Evolutionary conservation across 2,329 filamentous ascomycete genomes (phyloP).

Genomic region (Cordyceps javanica): DNA sequence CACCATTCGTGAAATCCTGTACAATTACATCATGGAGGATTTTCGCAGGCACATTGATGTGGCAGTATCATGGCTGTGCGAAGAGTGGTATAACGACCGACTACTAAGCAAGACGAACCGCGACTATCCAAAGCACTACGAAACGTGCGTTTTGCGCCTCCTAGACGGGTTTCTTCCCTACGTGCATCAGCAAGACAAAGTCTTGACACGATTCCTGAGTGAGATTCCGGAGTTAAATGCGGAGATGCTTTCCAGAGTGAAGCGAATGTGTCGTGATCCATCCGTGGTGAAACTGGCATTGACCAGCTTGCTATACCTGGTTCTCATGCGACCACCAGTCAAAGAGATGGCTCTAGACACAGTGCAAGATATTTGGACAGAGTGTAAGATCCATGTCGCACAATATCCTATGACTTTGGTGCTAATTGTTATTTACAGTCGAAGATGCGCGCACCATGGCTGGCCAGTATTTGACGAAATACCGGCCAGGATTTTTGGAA

Average conservation of each 20-base stretch:
- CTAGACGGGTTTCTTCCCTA: slow-evolving; percentile 86
- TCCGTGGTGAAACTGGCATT: slow-evolving; percentile 57
- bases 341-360: slow-evolving; percentile 58
- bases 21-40: slow-evolving; percentile 83
- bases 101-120: slow-evolving; percentile 35
- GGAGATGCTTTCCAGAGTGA: slow-evolving; percentile 67
- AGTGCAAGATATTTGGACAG: slow-evolving; percentile 60
- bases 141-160: slow-evolving; percentile 72
- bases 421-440: slow-evolving; percentile 30
- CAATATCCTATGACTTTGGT: not conserved
- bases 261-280: slow-evolving; percentile 59
- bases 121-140: slow-evolving; percentile 61
- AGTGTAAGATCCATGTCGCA: slow-evolving; percentile 44
- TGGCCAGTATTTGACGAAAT: slow-evolving; percentile 56
- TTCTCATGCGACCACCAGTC: slow-evolving; percentile 61
- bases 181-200: slow-evolving; percentile 83
- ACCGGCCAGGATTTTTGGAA: slow-evolving; percentile 47
- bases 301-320: slow-evolving; percentile 59
- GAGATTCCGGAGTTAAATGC: slow-evolving; percentile 78
- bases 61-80: slow-evolving; percentile 88
- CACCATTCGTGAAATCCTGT: slow-evolving; percentile 72
- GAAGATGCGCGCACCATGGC: slow-evolving; percentile 59
- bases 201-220: slow-evolving; percentile 83
- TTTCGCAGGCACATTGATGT: slow-evolving; percentile 85
- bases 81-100: slow-evolving; percentile 95